Evolutionary conservation across 805 yeast species (phyloP).

Genomic region (Cyberlindnera xylosilytica): DNA sequence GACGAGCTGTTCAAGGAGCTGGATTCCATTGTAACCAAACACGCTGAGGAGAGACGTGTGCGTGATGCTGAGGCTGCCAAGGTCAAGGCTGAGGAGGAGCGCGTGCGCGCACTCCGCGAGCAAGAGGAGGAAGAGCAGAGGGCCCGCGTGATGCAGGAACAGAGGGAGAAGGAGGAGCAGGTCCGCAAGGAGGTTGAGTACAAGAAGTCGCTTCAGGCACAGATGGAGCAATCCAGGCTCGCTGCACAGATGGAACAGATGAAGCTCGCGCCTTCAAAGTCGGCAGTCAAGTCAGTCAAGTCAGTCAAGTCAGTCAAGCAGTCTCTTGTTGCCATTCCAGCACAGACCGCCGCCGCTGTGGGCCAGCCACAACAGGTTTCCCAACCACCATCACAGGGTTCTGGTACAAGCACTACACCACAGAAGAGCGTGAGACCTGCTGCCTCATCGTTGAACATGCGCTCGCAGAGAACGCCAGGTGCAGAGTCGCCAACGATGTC

Average conservation of each 20-base stretch:
- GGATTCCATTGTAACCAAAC: constrained; percentile 7
- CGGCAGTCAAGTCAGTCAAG: not conserved
- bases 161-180: not conserved
- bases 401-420: not conserved
- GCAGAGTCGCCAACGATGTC: not conserved
- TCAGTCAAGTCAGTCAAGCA: not conserved
- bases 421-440: not conserved
- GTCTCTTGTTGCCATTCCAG: not conserved
- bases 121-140: not conserved
- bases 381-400: too few relatives aligned
- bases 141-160: not conserved
- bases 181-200: not conserved
- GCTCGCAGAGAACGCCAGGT: too few relatives aligned
- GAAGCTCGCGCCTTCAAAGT: not conserved
- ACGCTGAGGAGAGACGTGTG: constrained; percentile 4
- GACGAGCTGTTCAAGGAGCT: constrained; percentile 18
- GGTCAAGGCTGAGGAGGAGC: constrained; percentile 1
- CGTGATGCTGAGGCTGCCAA: too few relatives aligned
- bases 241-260: too few relatives aligned
- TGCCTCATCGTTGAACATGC: not conserved
- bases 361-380: not conserved
- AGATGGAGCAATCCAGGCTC: not conserved
- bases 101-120: not conserved
- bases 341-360: not conserved
- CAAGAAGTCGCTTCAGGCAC: not conserved